phyloP scores from a whole-genome alignment of 192 early-diverging fungal species.

The Spinellus fusiger region DNA sequence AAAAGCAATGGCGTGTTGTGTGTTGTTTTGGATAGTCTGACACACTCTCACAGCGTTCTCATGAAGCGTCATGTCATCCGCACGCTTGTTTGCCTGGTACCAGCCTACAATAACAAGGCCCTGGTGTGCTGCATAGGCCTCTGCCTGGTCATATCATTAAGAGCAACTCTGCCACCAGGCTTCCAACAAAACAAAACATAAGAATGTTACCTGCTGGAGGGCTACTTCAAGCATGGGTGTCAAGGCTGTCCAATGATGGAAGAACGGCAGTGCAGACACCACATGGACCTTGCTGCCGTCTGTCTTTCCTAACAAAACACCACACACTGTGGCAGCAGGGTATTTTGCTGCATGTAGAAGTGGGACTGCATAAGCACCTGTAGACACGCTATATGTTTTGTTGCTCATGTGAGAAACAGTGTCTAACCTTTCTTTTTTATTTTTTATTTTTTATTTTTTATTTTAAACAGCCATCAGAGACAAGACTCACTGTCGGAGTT shows the following conservation, averaged over 20 bases:
- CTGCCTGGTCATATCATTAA: conserved; percentile 45
- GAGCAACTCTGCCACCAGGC: background rate
- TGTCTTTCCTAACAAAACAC: conserved; percentile 60
- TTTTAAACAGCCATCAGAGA: too few relatives aligned
- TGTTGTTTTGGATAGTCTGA: conserved; percentile 38
- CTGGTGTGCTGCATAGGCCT: conserved; percentile 46
- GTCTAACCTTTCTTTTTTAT: too few relatives aligned
- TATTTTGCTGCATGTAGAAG: conserved; percentile 82
- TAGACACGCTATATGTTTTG: conserved; percentile 6
- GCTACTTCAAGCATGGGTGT: conserved; percentile 83
- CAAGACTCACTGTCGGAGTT: too few relatives aligned
- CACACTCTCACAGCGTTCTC: conserved; percentile 46
- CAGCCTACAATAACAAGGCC: conserved; percentile 52
- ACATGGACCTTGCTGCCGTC: conserved; percentile 13
- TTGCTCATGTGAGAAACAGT: too few relatives aligned
- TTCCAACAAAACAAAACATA: background rate
- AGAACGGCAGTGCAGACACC: conserved; percentile 68
- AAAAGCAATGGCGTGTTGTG: conserved; percentile 45
- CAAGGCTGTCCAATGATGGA: conserved; percentile 75
- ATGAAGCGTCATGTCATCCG: conserved; percentile 37
- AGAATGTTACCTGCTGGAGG: conserved; percentile 61
- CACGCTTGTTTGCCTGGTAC: conserved; percentile 55
- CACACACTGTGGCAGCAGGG: conserved; percentile 68
- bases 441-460: too few relatives aligned
- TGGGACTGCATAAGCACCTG: conserved; percentile 64